Base-by-base conservation (phyloP, 208 protist genomes). In the Crithidia sp. region DNA sequence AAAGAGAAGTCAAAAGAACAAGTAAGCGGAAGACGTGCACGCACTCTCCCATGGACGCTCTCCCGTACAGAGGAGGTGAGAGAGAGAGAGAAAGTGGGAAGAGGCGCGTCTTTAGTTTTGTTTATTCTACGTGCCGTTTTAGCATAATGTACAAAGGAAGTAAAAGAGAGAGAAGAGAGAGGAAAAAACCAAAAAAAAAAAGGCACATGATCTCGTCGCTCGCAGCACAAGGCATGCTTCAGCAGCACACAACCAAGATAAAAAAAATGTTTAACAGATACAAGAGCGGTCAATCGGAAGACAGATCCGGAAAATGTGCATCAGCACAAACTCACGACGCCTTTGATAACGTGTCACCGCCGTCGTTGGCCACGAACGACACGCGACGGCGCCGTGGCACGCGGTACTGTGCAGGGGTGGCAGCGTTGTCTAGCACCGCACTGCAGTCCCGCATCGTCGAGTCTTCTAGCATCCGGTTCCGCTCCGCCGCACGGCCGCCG, bases 341-440 rank as follows among this genome's bases (percentile, higher is more conserved):
- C 59, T 64, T 64, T 16, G 59, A 39, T 3, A 28, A 17, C 4
- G 49, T 43, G 37, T 68, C 77, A 28, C 44, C 17, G 39, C 53
- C 65, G 13, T 84, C 74, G 45, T 59, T 43, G 41, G 54, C 68
- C 5, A 87, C 50, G 50, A 87, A 87, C 9, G 77, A 82, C 28
- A 87, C 82, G 4, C 78, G 82, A 7, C 82, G 82, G 3, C 78
- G 77, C 4, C 82, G 78, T n/a, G 82, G 82, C 41, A 84, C 60
- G 7, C 82, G 73, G 70, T 84, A 87, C 63, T 84, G 73, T 7
- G 71, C 78, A 1, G 82, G 82, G 0, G 82, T 71, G 3, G 68
- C 77, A 13, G 73, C 67, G 50, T 52, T 75, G 39, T 84, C 78
- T 58, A 87, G 60, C 67, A 84, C 58, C 53, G 47, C 54, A 47